These are phyloP conservation scores for Adansonia digitata DNA, from an alignment of 345 rosid species.

Conservation along the genomic window DNA sequence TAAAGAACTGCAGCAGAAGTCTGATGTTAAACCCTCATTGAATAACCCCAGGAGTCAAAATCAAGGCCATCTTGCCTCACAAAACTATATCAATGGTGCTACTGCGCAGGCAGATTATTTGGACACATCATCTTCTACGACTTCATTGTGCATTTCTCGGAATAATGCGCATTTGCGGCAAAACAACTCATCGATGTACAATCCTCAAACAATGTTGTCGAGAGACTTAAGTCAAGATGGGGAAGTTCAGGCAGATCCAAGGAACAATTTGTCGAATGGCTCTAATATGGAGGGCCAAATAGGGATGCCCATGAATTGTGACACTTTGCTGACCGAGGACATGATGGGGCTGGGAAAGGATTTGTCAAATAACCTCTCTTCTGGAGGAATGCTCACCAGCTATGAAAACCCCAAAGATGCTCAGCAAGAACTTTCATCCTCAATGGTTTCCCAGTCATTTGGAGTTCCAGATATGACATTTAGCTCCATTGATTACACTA, in stretches of 20 bases:
- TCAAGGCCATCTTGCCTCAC: slow-evolving; percentile 38
- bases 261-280: slow-evolving; percentile 36
- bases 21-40: slow-evolving; percentile 52
- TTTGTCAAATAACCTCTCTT: slow-evolving; percentile 40
- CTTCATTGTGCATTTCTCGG: slow-evolving; percentile 56
- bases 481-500: slow-evolving; percentile 49
- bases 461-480: slow-evolving; percentile 55
- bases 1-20: slow-evolving; percentile 42
- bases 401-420: slow-evolving; percentile 46
- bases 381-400: slow-evolving; percentile 36
- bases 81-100: slow-evolving; percentile 36
- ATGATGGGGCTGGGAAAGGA: slow-evolving; percentile 44
- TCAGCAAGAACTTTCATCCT: slow-evolving; percentile 56
- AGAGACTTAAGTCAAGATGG: slow-evolving; percentile 51
- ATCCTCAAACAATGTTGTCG: slow-evolving; percentile 37
- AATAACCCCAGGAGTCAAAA: slow-evolving; percentile 47
- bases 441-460: slow-evolving; percentile 63
- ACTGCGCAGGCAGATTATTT: slow-evolving; percentile 46
- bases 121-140: slow-evolving; percentile 72
- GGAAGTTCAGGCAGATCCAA: slow-evolving; percentile 43
- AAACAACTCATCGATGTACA: slow-evolving; percentile 37
- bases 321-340: slow-evolving; percentile 34
- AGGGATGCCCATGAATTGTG: slow-evolving; percentile 33
- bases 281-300: slow-evolving; percentile 30
- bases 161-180: slow-evolving; percentile 48